Evolutionary conservation across 2,329 filamentous ascomycete species (phyloP).

Genomic region (Claviceps sp.): DNA sequence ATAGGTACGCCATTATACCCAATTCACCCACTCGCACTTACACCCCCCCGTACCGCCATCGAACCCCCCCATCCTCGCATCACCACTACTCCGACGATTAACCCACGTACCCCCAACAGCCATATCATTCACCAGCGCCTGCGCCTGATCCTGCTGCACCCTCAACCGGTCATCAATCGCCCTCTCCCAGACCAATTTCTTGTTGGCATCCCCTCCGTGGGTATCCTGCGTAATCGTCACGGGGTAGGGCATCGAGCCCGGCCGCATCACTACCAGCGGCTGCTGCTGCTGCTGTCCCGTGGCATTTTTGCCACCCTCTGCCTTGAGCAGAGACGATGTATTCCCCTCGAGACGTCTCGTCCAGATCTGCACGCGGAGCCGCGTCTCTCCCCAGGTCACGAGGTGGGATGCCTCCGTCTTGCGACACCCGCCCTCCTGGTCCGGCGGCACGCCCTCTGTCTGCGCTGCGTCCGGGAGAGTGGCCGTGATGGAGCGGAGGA

Average conservation of each 20-base stretch:
- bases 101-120: constrained; percentile 36
- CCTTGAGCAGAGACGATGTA: constrained; percentile 25
- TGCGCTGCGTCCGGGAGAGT: constrained; percentile 26
- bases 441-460: constrained; percentile 28
- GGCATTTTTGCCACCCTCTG: constrained; percentile 10
- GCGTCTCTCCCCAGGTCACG: constrained; percentile 46
- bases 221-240: constrained; percentile 48
- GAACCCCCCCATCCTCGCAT: constrained; percentile 41
- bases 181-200: constrained; percentile 43
- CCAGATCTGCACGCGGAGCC: constrained; percentile 54
- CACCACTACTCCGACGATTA: constrained; percentile 32
- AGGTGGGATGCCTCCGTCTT: constrained; percentile 40
- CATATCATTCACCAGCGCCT: constrained; percentile 36
- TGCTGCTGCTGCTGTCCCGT: background rate
- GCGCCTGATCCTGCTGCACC: constrained; percentile 29
- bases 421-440: constrained; percentile 40
- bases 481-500: constrained; percentile 47
- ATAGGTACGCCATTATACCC: constrained; percentile 8
- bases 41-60: constrained; percentile 53
- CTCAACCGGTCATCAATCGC: constrained; percentile 32
- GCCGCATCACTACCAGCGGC: constrained; percentile 20
- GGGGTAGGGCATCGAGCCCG: constrained; percentile 51
- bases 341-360: constrained; percentile 34
- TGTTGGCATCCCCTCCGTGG: constrained; percentile 41
- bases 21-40: constrained; percentile 48